phyloP scores from a whole-genome alignment of 352 stramenopile species.

The Hyaloperonospora brassicae region DNA sequence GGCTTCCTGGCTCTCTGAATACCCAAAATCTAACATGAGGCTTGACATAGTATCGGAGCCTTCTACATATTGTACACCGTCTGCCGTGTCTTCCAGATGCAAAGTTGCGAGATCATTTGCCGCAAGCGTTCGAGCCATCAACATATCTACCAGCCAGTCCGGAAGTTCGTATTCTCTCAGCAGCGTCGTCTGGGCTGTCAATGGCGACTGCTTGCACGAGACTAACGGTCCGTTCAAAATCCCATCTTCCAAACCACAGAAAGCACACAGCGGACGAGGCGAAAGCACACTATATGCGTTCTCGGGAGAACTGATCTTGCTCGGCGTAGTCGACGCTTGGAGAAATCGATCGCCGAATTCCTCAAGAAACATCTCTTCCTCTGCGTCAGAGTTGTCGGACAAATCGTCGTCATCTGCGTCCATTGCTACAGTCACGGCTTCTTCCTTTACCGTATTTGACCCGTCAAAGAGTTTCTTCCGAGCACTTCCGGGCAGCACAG shows the following conservation, averaged over 20 bases:
- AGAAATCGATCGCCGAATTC: slow-evolving; percentile 49
- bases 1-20: slow-evolving; percentile 1
- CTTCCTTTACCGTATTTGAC: slow-evolving; percentile 6
- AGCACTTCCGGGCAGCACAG: slow-evolving; percentile 36
- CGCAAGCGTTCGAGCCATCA: slow-evolving; percentile 18
- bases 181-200: slow-evolving; percentile 32
- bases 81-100: slow-evolving; percentile 27
- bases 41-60: slow-evolving; percentile 2
- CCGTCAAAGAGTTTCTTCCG: slow-evolving; percentile 22
- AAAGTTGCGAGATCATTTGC: slow-evolving; percentile 21
- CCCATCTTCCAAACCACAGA: slow-evolving; percentile 56
- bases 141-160: slow-evolving; percentile 29
- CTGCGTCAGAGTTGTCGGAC: slow-evolving; percentile 30
- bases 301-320: slow-evolving; percentile 3
- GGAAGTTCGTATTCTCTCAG: slow-evolving; percentile 51
- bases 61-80: slow-evolving; percentile 31
- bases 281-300: slow-evolving; percentile 2
- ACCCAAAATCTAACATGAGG: slow-evolving; percentile 4
- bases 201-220: slow-evolving; percentile 42
- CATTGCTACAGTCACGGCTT: slow-evolving; percentile 4
- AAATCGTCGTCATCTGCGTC: slow-evolving; percentile 19
- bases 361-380: slow-evolving; percentile 47
- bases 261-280: slow-evolving; percentile 25
- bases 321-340: neutral
- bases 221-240: slow-evolving; percentile 54